Evolutionary conservation across 2,329 filamentous ascomycete genomes (phyloP), one percentile per base, ranked within the genome.

Genomic region (Diaporthe ampelina): DNA sequence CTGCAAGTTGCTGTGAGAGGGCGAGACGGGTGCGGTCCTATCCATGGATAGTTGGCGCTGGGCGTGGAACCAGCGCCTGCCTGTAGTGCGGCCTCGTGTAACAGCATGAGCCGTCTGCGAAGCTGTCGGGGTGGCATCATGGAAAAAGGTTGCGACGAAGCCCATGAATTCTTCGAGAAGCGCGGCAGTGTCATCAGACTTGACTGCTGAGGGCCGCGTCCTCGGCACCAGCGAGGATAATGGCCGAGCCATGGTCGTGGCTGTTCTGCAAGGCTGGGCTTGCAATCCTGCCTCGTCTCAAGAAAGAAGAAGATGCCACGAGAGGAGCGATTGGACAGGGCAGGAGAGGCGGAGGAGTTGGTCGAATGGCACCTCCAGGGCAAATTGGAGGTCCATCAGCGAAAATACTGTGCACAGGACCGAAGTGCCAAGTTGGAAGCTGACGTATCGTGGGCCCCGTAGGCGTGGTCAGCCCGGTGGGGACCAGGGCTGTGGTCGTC

Each of bases 81-180:
- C 52, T 35, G 43, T 54, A 37, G 63, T 37, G 19, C 57, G 69
- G 61, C 63, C 24, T 50, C 56, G 73, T 52, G 73, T 50, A 29
- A 69, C 48, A 52, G n/a, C 19, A 21, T 40, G 40, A 11, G 65
- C 58, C 52, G 70, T 43, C 61, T 71, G 65, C n/a, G 73, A 43
- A 43, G 45, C 58, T 67, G 63, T 10, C 35, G 29, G 24, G 37
- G 40, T 24, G 9, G 70, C n/a, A 32, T 52, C 56, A 59, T 79
- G 78, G 69, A 80, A 77, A 52, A 81, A 78, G 6, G 79, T 79
- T 21, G 78, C 75, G 61, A 81, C 76, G 76, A 79, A 80, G 54
- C 75, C 76, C 76, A 79, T 76, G 52, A 81, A 78, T 15, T 70
- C 77, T 52, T 81, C 79, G 45, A 80, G 78, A 3, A 79, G 77